Conservation (phyloP, 1,284 basidiomycete genomes). For the Cryptococcus sp. region DNA sequence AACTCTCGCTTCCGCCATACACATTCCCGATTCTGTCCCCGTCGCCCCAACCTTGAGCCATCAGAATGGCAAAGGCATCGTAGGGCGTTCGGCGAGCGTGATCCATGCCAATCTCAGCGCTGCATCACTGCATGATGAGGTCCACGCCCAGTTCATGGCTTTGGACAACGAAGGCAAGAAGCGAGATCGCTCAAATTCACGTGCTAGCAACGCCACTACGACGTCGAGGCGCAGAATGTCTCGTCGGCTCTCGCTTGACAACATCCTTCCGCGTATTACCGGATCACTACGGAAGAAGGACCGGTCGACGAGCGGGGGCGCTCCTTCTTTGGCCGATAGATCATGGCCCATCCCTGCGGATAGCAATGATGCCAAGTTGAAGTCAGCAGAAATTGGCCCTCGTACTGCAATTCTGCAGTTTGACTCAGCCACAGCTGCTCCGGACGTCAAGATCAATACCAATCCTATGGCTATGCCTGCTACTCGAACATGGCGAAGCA, state of each 20-base stretch:
- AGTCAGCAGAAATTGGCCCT: not conserved
- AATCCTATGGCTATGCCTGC: constrained; percentile 11
- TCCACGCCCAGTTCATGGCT: not conserved
- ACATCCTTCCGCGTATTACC: constrained; percentile 11
- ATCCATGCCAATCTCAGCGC: not conserved
- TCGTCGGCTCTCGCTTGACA: constrained; percentile 12
- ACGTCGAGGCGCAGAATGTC: constrained; percentile 7
- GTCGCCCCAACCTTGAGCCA: not conserved
- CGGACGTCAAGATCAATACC: not conserved
- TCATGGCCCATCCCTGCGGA: constrained; percentile 8
- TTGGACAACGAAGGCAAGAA: constrained; percentile 2
- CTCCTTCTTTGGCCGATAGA: not conserved
- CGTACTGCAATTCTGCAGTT: not conserved
- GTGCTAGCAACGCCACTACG: not conserved
- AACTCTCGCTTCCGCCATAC: constrained; percentile 24
- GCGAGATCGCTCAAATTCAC: constrained; percentile 8
- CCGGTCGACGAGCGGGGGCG: constrained; percentile 1
- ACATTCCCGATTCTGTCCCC: constrained; percentile 11
- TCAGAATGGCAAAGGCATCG: not conserved
- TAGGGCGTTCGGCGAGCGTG: not conserved
- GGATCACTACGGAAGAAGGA: constrained; percentile 17
- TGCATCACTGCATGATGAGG: not conserved
- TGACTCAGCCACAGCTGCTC: not conserved
- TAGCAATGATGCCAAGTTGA: not conserved
- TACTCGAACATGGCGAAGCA: constrained; percentile 11